Conservation (phyloP, 192 early-diverging fungal genomes). For the Coemansia sp. region DNA sequence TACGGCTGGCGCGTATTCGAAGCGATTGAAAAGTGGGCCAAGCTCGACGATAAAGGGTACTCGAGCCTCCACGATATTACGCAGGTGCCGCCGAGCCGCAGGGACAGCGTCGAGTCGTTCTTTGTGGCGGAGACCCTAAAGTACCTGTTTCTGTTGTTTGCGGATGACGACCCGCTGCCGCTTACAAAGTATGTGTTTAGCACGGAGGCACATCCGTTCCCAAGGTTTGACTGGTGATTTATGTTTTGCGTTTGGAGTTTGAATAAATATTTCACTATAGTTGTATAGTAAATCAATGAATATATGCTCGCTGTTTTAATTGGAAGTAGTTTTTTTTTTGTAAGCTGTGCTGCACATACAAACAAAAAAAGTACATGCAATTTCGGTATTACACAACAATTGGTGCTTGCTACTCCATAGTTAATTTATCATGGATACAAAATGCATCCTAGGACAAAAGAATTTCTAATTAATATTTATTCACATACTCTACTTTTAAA, state of each 20-base stretch:
- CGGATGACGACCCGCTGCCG: slow-evolving; percentile 57
- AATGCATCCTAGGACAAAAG: no score
- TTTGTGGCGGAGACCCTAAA: slow-evolving; percentile 94
- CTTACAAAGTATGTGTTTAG: slow-evolving; percentile 88
- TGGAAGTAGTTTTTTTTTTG: background rate
- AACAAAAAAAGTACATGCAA: no score
- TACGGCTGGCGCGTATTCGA: slow-evolving; percentile 81
- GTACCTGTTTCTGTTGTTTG: slow-evolving; percentile 87
- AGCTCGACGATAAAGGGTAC: slow-evolving; percentile 59
- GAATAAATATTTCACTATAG: no score
- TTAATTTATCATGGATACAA: no score
- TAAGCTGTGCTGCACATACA: no score
- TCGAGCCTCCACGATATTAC: slow-evolving; percentile 45
- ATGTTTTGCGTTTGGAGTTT: background rate
- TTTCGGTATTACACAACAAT: no score
- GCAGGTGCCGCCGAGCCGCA: slow-evolving; percentile 16
- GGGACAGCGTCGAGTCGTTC: slow-evolving; percentile 61
- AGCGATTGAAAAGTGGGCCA: slow-evolving; percentile 73
- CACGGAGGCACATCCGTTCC: slow-evolving; percentile 90
- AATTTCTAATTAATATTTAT: no score
- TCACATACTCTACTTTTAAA: no score
- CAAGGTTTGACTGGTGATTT: slow-evolving; percentile 11
- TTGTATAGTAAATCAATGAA: no score
- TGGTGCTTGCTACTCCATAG: no score
- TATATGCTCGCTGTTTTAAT: no score